Evolutionary conservation across 2,329 filamentous ascomycete genomes (phyloP).

Genomic region (Alternaria novae-zelandiae): DNA sequence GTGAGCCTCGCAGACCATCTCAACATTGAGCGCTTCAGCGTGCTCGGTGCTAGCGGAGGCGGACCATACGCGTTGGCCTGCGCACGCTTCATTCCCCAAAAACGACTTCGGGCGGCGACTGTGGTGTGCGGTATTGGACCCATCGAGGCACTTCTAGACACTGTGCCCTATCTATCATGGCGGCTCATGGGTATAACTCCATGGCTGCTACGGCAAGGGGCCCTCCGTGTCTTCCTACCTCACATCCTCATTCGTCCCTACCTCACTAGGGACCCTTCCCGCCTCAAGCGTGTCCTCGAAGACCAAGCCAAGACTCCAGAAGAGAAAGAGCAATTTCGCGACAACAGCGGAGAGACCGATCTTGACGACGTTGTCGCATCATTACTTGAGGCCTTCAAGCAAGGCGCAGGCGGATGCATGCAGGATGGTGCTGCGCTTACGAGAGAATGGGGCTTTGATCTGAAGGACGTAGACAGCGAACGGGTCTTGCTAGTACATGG

Average conservation of each 20-base stretch:
- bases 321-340: slow-evolving; percentile 22
- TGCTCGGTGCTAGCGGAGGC: slow-evolving; percentile 56
- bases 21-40: slow-evolving; percentile 45
- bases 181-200: slow-evolving; percentile 18
- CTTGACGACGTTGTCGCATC: slow-evolving; percentile 23
- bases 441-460: slow-evolving; percentile 28
- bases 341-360: slow-evolving; percentile 14
- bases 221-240: slow-evolving; percentile 23
- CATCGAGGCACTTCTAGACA: slow-evolving; percentile 19
- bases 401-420: slow-evolving; percentile 20
- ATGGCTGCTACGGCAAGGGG: slow-evolving; percentile 16
- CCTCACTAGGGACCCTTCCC: slow-evolving; percentile 18
- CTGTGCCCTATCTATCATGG: slow-evolving; percentile 14
- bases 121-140: slow-evolving; percentile 29
- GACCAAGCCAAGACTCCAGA: slow-evolving; percentile 26
- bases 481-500: slow-evolving; percentile 29
- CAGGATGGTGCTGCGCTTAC: slow-evolving; percentile 22
- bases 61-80: slow-evolving; percentile 57
- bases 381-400: slow-evolving; percentile 25
- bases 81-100: slow-evolving; percentile 44
- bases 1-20: slow-evolving; percentile 49
- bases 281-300: slow-evolving; percentile 26
- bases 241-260: slow-evolving; percentile 18
- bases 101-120: slow-evolving; percentile 21
- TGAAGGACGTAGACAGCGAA: slow-evolving; percentile 21